phyloP scores from a whole-genome alignment of 257 asterid genomes.

The Ligustrum vulgare region DNA sequence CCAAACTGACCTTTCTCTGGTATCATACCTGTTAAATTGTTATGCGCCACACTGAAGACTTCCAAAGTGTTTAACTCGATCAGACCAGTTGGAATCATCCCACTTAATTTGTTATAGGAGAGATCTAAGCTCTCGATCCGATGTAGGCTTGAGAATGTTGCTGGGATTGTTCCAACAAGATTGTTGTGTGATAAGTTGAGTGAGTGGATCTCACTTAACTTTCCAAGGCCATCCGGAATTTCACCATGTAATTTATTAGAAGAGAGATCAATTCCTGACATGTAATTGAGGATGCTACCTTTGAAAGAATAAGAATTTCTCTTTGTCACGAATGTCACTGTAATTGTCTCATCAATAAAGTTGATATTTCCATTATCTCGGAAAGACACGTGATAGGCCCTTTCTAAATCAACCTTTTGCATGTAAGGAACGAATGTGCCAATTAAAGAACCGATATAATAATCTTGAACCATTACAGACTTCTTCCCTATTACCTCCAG shows the following conservation, averaged over 20 bases:
- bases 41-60: constrained; percentile 12
- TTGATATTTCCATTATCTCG: too few species aligned
- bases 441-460: too few species aligned
- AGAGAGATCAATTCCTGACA: constrained; percentile 24
- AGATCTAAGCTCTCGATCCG: constrained; percentile 3
- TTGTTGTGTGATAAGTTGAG: constrained; percentile 10
- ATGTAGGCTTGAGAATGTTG: constrained; percentile 5
- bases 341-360: background rate
- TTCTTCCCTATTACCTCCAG: background rate
- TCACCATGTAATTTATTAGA: background rate
- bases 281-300: background rate
- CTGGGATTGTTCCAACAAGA: constrained; percentile 12
- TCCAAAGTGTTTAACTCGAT: background rate
- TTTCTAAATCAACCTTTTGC: too few species aligned
- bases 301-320: background rate
- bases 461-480: too few species aligned
- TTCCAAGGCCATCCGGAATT: constrained; percentile 8
- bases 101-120: constrained; percentile 10
- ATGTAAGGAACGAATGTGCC: background rate
- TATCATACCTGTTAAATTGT: constrained; percentile 9
- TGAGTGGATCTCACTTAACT: constrained; percentile 1
- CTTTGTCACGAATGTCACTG: background rate
- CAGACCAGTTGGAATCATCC: constrained; percentile 9
- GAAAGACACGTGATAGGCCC: too few species aligned
- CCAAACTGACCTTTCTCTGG: background rate